phyloP scores from a whole-genome alignment of 495 filamentous ascomycete species.

The Penicillium chermesinum region DNA sequence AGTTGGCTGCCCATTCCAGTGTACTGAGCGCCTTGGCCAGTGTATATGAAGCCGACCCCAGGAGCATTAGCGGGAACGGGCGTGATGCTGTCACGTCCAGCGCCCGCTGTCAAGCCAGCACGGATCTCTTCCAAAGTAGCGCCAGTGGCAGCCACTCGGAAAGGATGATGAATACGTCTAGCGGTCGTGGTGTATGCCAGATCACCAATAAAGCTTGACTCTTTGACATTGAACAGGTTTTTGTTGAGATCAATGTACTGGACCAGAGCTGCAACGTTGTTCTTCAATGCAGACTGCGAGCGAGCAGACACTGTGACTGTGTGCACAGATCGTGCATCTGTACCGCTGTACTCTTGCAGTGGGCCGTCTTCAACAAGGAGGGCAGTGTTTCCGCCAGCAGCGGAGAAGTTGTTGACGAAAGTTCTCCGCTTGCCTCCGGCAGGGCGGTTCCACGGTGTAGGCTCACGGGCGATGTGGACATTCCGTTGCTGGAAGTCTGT shows the following conservation, averaged over 20 bases:
- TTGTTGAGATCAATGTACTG: constrained; percentile 49
- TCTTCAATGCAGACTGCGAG: constrained; percentile 49
- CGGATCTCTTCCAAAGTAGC: constrained; percentile 31
- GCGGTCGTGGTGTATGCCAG: constrained; percentile 81
- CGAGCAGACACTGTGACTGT: constrained; percentile 50
- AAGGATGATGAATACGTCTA: constrained; percentile 75
- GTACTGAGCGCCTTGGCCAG: constrained; percentile 55
- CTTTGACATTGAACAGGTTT: constrained; percentile 34
- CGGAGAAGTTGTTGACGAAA: constrained; percentile 65
- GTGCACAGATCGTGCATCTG: constrained; percentile 50
- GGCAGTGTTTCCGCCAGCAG: constrained; percentile 51
- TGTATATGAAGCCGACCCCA: constrained; percentile 54
- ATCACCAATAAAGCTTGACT: constrained; percentile 33
- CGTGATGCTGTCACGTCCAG: constrained; percentile 23
- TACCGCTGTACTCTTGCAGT: constrained; percentile 30
- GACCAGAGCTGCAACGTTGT: constrained; percentile 47
- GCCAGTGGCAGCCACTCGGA: constrained; percentile 59
- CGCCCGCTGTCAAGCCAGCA: constrained; percentile 23
- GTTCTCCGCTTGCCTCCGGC: constrained; percentile 59
- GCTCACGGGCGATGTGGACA: constrained; percentile 60
- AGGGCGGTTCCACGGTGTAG: constrained; percentile 58
- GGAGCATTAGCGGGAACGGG: constrained; percentile 30
- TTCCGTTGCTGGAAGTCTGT: constrained; percentile 68
- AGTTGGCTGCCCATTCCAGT: constrained; percentile 67
- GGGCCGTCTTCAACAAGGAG: constrained; percentile 54